These are phyloP conservation scores for Leccinum imitatum DNA, from an alignment of 768 basidiomycete species.

Conservation along the genomic window DNA sequence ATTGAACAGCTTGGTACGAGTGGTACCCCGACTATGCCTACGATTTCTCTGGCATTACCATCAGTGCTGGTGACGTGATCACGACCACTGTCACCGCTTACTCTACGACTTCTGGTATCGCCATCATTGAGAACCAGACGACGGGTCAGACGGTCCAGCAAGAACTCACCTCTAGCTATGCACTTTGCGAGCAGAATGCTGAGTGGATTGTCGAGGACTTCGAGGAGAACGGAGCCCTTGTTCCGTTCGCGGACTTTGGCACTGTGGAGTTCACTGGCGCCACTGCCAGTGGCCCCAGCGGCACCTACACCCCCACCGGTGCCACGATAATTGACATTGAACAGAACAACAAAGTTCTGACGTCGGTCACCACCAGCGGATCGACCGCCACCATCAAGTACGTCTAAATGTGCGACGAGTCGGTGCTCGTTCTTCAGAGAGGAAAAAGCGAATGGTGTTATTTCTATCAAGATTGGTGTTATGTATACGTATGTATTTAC, in stretches of 20 bases:
- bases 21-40: constrained; percentile 23
- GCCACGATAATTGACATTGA: constrained; percentile 16
- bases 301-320: constrained; percentile 13
- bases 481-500: background rate
- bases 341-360: constrained; percentile 12
- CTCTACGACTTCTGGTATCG: constrained; percentile 21
- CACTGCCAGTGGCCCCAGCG: constrained; percentile 8
- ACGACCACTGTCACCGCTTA: constrained; percentile 16
- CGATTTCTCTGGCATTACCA: constrained; percentile 4
- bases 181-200: constrained; percentile 20
- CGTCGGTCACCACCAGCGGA: constrained; percentile 11
- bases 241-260: constrained; percentile 17
- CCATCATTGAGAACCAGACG: constrained; percentile 22
- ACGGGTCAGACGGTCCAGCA: constrained; percentile 10
- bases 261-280: constrained; percentile 16
- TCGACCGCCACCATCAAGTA: constrained; percentile 10
- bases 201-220: constrained; percentile 30
- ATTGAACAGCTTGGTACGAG: constrained; percentile 24
- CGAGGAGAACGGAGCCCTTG: constrained; percentile 11
- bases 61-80: constrained; percentile 19
- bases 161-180: constrained; percentile 9
- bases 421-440: background rate
- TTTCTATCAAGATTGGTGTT: background rate
- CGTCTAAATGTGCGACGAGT: background rate
- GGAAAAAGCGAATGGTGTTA: background rate